Conservation (phyloP, 176 grass and related monocot genomes). For the Tuctoria greenei region DNA sequence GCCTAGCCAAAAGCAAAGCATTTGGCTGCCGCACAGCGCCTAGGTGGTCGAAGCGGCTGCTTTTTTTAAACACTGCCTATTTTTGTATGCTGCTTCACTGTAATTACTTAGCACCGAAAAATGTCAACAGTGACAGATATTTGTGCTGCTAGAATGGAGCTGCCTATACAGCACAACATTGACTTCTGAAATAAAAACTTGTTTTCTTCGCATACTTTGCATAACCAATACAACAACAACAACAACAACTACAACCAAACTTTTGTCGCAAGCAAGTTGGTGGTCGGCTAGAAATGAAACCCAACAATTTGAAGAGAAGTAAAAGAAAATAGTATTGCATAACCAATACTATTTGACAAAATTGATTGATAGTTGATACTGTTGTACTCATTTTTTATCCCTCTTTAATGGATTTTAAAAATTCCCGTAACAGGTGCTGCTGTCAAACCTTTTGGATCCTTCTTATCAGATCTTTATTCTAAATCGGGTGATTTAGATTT, state of each 20-base stretch:
- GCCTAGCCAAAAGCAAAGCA: too few relatives aligned
- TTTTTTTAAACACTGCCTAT: too few relatives aligned
- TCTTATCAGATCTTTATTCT: constrained; percentile 85
- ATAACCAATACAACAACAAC: constrained; percentile 6
- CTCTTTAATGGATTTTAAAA: constrained; percentile 28
- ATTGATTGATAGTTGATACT: neutral
- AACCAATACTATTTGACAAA: constrained; percentile 8
- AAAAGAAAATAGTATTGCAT: too few relatives aligned
- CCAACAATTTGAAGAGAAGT: too few relatives aligned
- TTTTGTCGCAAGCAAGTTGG: too few relatives aligned
- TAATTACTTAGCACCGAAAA: neutral
- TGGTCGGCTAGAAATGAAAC: too few relatives aligned
- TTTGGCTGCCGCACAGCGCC: too few relatives aligned
- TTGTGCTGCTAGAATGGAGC: neutral
- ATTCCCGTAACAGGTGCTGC: constrained; percentile 53
- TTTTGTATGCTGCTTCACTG: neutral
- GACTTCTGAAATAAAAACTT: neutral
- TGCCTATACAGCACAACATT: neutral
- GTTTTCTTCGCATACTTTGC: neutral
- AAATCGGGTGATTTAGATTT: constrained; percentile 95
- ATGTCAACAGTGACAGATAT: neutral
- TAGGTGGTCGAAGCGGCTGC: too few relatives aligned
- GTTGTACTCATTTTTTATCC: constrained; percentile 17
- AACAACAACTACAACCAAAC: too few relatives aligned
- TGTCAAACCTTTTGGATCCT: constrained; percentile 89